phyloP scores from a whole-genome alignment of 2,329 filamentous ascomycete genomes.

The Simplicillium aogashimaense region DNA sequence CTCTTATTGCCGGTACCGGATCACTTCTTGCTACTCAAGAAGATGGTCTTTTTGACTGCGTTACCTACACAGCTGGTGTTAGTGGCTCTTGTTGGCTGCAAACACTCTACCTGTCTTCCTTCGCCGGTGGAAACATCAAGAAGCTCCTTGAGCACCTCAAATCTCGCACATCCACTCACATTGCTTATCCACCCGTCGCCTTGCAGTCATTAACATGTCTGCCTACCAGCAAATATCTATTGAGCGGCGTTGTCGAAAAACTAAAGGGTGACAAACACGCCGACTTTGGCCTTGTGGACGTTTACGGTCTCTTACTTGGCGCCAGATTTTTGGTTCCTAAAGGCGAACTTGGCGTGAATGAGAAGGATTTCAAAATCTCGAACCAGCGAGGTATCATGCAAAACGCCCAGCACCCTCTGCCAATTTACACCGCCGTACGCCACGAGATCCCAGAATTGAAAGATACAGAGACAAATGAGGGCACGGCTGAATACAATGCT shows the following conservation, averaged over 20 bases:
- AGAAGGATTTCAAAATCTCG: conserved; percentile 80
- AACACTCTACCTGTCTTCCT: conserved; percentile 65
- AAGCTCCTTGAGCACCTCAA: conserved; percentile 79
- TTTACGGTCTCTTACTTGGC: conserved; percentile 80
- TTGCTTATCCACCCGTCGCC: conserved; percentile 82
- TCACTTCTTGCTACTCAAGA: conserved; percentile 78
- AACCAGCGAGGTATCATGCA: conserved; percentile 71
- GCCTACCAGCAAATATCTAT: conserved; percentile 85
- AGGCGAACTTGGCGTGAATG: conserved; percentile 64
- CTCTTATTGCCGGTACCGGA: conserved; percentile 81
- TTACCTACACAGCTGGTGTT: conserved; percentile 90
- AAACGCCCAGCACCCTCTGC: conserved; percentile 72
- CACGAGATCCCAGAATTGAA: conserved; percentile 78
- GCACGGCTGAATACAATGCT: conserved; percentile 31
- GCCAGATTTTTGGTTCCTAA: conserved; percentile 74
- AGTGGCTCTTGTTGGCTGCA: conserved; percentile 97
- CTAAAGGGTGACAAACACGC: conserved; percentile 62
- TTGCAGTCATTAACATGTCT: conserved; percentile 74
- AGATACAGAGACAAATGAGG: conserved; percentile 15
- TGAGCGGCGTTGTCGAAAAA: conserved; percentile 86
- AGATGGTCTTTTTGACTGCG: conserved; percentile 83
- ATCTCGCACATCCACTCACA: conserved; percentile 72
- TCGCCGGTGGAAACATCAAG: conserved; percentile 57
- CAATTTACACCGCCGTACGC: conserved; percentile 90
- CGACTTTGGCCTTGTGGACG: conserved; percentile 82